Conservation (phyloP, 2,329 filamentous ascomycete genomes). For the Triangularia setosa region DNA sequence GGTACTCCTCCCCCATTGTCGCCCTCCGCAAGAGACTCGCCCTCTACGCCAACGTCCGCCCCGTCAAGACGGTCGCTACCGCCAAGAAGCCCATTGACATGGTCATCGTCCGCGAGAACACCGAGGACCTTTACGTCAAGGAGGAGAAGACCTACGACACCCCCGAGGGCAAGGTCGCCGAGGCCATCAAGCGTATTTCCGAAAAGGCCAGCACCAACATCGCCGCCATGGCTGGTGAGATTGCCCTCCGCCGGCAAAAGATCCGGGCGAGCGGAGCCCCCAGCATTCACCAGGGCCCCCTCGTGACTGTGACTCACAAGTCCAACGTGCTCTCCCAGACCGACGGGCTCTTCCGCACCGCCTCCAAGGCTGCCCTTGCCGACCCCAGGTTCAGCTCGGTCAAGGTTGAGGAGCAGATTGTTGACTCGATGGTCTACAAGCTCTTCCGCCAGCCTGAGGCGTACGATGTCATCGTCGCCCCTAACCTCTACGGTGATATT, state of each 20-base stretch:
- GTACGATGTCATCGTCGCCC: slow-evolving; percentile 97
- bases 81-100: slow-evolving; percentile 76
- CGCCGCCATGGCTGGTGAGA: slow-evolving; percentile 88
- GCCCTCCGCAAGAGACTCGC: slow-evolving; percentile 92
- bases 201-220: slow-evolving; percentile 82
- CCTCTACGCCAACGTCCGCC: slow-evolving; percentile 95
- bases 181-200: slow-evolving; percentile 96
- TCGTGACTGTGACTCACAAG: slow-evolving; percentile 98
- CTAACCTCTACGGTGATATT: slow-evolving; percentile 96
- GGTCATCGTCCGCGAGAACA: slow-evolving; percentile 98
- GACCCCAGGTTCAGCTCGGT: slow-evolving; percentile 59
- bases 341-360: slow-evolving; percentile 88
- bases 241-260: slow-evolving; percentile 80
- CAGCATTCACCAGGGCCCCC: slow-evolving; percentile 63
- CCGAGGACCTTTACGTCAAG: slow-evolving; percentile 97
- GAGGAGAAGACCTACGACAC: slow-evolving; percentile 82
- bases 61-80: slow-evolving; percentile 77
- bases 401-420: slow-evolving; percentile 90
- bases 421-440: slow-evolving; percentile 99
- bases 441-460: slow-evolving; percentile 91
- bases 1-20: slow-evolving; percentile 95
- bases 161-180: slow-evolving; percentile 77
- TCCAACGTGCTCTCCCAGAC: slow-evolving; percentile 95
- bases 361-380: slow-evolving; percentile 69
- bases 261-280: slow-evolving; percentile 58